Percentiles rank a stretch among this genome's conserved stretches.
phyloP scores from a whole-genome alignment of 129 eudicot genomes.

The Tagetes patula region DNA sequence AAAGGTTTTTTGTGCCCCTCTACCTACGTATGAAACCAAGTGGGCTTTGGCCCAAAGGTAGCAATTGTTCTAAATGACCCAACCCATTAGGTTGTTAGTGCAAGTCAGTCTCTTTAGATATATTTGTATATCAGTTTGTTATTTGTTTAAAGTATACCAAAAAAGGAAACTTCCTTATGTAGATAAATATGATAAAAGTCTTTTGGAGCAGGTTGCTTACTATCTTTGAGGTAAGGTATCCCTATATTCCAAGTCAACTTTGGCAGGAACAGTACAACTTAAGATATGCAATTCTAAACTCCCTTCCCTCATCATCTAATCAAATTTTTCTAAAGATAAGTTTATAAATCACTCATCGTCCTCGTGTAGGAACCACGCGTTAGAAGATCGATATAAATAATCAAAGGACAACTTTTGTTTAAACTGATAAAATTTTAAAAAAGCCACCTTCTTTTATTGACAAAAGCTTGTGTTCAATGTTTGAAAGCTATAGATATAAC shows the following conservation, averaged over 20 bases:
- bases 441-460: constrained; percentile 30
- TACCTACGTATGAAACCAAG: not conserved
- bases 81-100: not conserved
- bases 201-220: constrained; percentile 34
- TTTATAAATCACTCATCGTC: constrained; percentile 19
- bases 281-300: constrained; percentile 15
- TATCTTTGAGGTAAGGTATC: constrained; percentile 28
- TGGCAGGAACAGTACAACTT: constrained; percentile 32
- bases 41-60: constrained; percentile 12
- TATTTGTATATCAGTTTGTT: not conserved
- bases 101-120: not conserved
- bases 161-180: constrained; percentile 26
- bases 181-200: constrained; percentile 25
- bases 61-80: not conserved
- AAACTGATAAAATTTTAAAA: constrained; percentile 27
- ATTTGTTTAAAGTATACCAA: not conserved
- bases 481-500: constrained; percentile 23
- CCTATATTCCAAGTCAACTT: constrained; percentile 39
- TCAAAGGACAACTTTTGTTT: constrained; percentile 15
- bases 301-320: constrained; percentile 28
- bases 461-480: constrained; percentile 30
- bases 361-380: constrained; percentile 17
- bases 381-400: constrained; percentile 17
- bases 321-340: constrained; percentile 6
- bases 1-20: too few species aligned